phyloP scores from a whole-genome alignment of 495 filamentous ascomycete genomes.

The Chaetomidium leptoderma region DNA sequence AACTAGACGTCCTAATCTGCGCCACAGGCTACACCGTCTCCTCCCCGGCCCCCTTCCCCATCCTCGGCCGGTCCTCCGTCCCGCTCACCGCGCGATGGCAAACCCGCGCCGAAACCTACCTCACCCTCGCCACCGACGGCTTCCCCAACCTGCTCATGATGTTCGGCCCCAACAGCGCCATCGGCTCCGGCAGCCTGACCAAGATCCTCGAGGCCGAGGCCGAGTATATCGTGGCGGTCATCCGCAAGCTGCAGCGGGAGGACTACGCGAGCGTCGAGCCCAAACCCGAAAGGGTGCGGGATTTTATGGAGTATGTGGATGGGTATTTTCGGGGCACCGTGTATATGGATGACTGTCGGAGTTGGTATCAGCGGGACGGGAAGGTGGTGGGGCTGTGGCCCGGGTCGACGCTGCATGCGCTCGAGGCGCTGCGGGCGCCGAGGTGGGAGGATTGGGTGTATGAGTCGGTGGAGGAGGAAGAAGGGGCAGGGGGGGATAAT shows the following conservation, averaged over 20 bases:
- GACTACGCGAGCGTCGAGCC: constrained; percentile 58
- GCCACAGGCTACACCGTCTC: constrained; percentile 63
- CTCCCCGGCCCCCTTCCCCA: constrained; percentile 55
- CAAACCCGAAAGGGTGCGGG: constrained; percentile 49
- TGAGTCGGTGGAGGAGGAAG: constrained; percentile 26
- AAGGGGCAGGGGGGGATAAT: constrained; percentile 19
- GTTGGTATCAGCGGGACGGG: constrained; percentile 60
- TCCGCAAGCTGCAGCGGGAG: constrained; percentile 65
- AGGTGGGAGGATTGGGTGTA: constrained; percentile 46
- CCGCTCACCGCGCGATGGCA: constrained; percentile 48
- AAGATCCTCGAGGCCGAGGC: constrained; percentile 54
- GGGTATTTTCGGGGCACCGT: constrained; percentile 63
- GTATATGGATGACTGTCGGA: constrained; percentile 60
- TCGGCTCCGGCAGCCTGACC: constrained; percentile 54
- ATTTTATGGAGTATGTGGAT: constrained; percentile 58
- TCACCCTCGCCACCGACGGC: constrained; percentile 56
- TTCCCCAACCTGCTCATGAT: constrained; percentile 67
- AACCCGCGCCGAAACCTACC: constrained; percentile 56
- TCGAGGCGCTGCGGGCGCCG: constrained; percentile 41
- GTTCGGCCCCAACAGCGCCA: constrained; percentile 55
- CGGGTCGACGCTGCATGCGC: constrained; percentile 41
- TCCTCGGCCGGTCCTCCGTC: constrained; percentile 50
- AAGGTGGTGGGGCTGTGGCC: constrained; percentile 42
- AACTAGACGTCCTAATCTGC: constrained; percentile 56
- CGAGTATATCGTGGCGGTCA: constrained; percentile 58